These are phyloP conservation scores for Leccinum boreale DNA, from an alignment of 768 basidiomycete genomes.

Conservation along the genomic window DNA sequence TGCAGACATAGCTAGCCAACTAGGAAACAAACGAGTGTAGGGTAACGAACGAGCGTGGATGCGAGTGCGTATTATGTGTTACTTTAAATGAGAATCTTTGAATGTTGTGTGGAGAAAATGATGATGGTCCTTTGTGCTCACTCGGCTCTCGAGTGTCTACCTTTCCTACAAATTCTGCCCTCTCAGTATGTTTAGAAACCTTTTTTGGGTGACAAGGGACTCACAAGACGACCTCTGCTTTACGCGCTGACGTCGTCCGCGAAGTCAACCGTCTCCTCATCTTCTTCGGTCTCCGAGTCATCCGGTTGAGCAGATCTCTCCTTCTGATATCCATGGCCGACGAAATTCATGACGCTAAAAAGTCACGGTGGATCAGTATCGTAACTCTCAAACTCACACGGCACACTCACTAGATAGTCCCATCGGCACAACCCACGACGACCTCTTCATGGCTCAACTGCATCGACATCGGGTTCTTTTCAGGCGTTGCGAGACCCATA, in stretches of 20 bases:
- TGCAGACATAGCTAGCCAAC: constrained; percentile 1
- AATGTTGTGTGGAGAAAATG: neutral
- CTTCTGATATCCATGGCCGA: constrained; percentile 53
- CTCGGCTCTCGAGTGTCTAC: neutral
- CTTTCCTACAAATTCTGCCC: neutral
- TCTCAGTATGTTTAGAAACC: no score
- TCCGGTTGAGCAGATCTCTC: constrained; percentile 12
- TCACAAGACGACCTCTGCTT: neutral
- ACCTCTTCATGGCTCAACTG: constrained; percentile 89
- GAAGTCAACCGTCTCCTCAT: constrained; percentile 12
- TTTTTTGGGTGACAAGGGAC: neutral
- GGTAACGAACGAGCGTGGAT: constrained; percentile 16
- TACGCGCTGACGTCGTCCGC: constrained; percentile 15
- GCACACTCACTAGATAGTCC: constrained; percentile 78
- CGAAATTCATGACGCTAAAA: constrained; percentile 57
- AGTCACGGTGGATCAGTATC: constrained; percentile 11
- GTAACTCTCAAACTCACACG: neutral
- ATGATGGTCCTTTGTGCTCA: constrained; percentile 1
- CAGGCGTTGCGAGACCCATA: constrained; percentile 76
- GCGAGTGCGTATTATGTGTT: neutral
- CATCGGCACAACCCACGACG: constrained; percentile 88
- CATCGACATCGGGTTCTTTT: constrained; percentile 95
- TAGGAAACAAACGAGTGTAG: constrained; percentile 20
- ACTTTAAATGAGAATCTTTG: neutral
- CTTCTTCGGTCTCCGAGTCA: constrained; percentile 1